Evolutionary conservation across 2,329 filamentous ascomycete genomes (phyloP).

Genomic region (Curvularia lunata): DNA sequence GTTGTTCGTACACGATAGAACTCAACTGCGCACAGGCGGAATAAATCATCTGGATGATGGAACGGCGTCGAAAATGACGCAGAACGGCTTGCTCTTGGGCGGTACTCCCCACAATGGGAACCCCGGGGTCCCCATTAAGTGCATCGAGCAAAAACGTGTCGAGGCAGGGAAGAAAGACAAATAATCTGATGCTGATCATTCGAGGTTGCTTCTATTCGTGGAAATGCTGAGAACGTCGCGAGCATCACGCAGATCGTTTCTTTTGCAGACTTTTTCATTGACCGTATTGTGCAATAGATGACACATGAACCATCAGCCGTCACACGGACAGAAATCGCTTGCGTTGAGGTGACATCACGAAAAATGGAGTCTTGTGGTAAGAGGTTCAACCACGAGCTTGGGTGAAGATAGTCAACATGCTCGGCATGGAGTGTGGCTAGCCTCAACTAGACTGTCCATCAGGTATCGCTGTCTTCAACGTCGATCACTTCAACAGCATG

Average conservation of each 20-base stretch:
- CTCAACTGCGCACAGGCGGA: not conserved
- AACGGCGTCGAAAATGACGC: not conserved
- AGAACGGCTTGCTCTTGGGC: not conserved
- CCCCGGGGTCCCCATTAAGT: too few relatives aligned
- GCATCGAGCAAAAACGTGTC: too few relatives aligned
- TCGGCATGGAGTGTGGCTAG: not conserved
- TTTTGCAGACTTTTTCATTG: not conserved
- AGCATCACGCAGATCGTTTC: not conserved
- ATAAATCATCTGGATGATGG: not conserved
- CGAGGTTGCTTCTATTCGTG: not conserved
- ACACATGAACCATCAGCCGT: not conserved
- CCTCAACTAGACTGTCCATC: not conserved
- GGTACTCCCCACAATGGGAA: too few relatives aligned
- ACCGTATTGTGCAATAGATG: not conserved
- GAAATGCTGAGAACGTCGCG: not conserved
- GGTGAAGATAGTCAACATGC: not conserved
- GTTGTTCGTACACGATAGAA: conserved; percentile 1
- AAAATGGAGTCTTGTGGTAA: too few relatives aligned
- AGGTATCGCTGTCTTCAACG: not conserved
- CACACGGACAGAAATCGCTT: not conserved
- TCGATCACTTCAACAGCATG: not conserved
- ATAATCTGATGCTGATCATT: not conserved
- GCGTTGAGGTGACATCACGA: not conserved
- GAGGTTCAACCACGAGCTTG: not conserved
- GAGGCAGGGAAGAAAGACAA: too few relatives aligned